A percentile compares a stretch with the other conserved stretches of the same genome.
These are phyloP conservation scores for Planoprotostelium fungivorum DNA, from an alignment of 78 protist genomes.

Conservation along the genomic window DNA sequence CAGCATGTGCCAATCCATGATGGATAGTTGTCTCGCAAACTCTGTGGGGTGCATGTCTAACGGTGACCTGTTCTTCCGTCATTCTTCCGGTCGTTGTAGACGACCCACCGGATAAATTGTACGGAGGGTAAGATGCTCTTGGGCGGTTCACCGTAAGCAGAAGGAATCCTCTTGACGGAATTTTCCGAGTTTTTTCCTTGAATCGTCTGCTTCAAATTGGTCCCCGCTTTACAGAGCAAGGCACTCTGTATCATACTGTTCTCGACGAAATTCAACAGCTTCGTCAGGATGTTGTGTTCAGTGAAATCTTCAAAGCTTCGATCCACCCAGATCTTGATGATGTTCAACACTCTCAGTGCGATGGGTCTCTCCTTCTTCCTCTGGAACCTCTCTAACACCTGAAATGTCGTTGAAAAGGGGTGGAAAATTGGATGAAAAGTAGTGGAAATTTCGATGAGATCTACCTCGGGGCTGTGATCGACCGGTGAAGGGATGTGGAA, in stretches of 20 bases:
- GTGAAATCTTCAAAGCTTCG: constrained; percentile 39
- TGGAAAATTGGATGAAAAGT: background rate
- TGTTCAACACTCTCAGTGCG: constrained; percentile 36
- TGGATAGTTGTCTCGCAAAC: background rate
- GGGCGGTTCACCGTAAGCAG: too few species aligned
- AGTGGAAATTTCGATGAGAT: constrained; percentile 1
- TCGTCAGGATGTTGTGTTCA: constrained; percentile 4
- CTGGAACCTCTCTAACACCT: background rate
- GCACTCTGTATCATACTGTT: background rate
- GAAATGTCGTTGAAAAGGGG: background rate
- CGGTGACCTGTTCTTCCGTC: background rate
- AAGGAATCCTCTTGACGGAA: too few species aligned
- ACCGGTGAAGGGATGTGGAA: constrained; percentile 15
- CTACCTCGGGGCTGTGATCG: background rate
- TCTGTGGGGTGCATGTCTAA: background rate
- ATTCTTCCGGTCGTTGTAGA: too few species aligned
- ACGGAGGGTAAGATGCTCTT: too few species aligned
- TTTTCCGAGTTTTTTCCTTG: too few species aligned
- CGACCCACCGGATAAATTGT: too few species aligned
- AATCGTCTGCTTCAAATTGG: background rate
- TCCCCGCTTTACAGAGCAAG: background rate
- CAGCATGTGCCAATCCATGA: background rate
- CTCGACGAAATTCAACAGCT: background rate
- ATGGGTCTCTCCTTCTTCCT: constrained; percentile 22
- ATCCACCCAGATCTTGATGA: constrained; percentile 50